A percentile compares a stretch with the other conserved stretches of the same genome.
phyloP scores from a whole-genome alignment of 2,329 filamentous ascomycete species.

The Neocatenulostroma microsporum region DNA sequence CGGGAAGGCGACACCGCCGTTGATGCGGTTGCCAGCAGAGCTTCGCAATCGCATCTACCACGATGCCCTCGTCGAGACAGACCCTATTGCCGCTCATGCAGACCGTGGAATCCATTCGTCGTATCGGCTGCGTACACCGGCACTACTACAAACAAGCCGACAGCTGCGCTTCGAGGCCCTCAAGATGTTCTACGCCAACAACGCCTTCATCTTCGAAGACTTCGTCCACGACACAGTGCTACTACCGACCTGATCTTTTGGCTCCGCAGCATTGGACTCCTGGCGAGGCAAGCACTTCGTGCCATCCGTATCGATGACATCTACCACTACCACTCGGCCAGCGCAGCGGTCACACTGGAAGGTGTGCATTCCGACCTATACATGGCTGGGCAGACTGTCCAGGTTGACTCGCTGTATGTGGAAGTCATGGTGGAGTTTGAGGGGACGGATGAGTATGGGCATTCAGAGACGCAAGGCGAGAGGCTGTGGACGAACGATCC shows the following conservation, averaged over 20 bases:
- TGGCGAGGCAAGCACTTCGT: background rate
- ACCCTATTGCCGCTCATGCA: background rate
- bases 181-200: conserved; percentile 4
- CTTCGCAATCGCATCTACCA: conserved; percentile 6
- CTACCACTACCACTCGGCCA: no score
- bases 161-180: conserved; percentile 9
- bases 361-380: no score
- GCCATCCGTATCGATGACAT: background rate
- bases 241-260: background rate
- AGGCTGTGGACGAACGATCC: background rate
- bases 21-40: conserved; percentile 3
- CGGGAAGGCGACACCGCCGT: no score
- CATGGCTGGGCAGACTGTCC: no score
- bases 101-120: background rate
- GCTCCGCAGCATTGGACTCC: background rate
- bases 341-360: no score
- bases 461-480: no score
- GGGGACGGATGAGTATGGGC: no score
- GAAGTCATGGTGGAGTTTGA: no score
- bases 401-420: no score
- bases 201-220: background rate
- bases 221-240: no score
- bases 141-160: conserved; percentile 6
- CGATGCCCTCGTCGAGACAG: background rate
- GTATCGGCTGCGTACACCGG: conserved; percentile 1